Evolutionary conservation across 2,329 filamentous ascomycete species (phyloP), one percentile per base, ranked within the genome.

Genomic region (Fusarium sp.): DNA sequence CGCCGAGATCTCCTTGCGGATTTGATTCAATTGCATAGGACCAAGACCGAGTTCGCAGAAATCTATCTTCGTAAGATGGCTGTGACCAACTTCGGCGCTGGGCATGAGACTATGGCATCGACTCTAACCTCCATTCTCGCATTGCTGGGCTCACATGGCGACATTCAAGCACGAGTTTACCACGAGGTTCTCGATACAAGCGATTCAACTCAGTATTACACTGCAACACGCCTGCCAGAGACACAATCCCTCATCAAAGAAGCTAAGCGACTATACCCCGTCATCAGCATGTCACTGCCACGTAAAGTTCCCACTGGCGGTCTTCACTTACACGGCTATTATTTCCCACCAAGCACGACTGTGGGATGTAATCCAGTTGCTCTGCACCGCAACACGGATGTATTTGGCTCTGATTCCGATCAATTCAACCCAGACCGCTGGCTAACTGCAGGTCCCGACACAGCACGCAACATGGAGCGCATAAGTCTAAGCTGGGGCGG

Each of bases 81-180:
- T 4, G 77, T 85, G 4, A 86, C 84, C 3, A 87, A 87, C 64
- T 86, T 87, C 66, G 84, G 84, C 13, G 84, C 84, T 2, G 84
- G 84, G 0, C 84, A 87, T 60, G 84, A 87, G 68, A 87, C 84
- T 0, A 79, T 86, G 77, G 83, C 83, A 13, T 84, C 84, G 1
- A 84, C 84, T 0, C 70, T 87, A 8, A 86, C 84, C 1, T 81
- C 84, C 5, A 76, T 80, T 22, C 71, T 87, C 46, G 76, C 82
- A 46, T 80, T 84, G 78, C 76, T 87, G 24, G 83, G 79, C 2
- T 79, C 79, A 0, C 77, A 83, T 30, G 39, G 68, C 0, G 67
- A 72, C 0, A 74, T 79, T 1, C 80, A 82, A 41, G 24, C 56
- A 1, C 74, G 66, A 4, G 76, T 83, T 0, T 62, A 70, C 1